Conservation (phyloP, 331 rosid species). For the Cydonia oblonga region DNA sequence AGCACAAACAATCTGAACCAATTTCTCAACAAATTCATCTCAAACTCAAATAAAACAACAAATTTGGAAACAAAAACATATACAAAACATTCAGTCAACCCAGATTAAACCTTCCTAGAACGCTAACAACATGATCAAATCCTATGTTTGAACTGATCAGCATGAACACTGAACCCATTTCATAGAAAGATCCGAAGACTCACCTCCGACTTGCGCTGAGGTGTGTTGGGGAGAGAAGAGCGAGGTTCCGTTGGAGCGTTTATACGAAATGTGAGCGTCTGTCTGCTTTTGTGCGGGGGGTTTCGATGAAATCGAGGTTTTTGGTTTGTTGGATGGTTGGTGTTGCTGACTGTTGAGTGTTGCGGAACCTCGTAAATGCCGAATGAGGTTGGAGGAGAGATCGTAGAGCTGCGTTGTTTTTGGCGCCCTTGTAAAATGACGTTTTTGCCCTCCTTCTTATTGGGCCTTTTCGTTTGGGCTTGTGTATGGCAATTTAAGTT, state of each 20-base stretch:
- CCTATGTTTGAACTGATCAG: not conserved
- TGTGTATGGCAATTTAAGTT: too few relatives aligned
- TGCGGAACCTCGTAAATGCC: slow-evolving; percentile 19
- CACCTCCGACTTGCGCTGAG: slow-evolving; percentile 9
- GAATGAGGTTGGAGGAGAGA: not conserved
- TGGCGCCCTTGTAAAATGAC: slow-evolving; percentile 12
- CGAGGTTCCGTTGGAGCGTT: not conserved
- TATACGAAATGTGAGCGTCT: not conserved
- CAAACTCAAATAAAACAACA: not conserved
- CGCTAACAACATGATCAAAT: not conserved
- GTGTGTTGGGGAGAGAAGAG: not conserved
- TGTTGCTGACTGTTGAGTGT: not conserved
- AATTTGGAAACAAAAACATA: not conserved
- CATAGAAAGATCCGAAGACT: slow-evolving; percentile 1
- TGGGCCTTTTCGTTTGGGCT: not conserved
- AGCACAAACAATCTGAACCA: not conserved
- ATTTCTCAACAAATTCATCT: not conserved
- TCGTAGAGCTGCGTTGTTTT: not conserved
- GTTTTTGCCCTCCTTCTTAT: not conserved
- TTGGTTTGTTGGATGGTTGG: slow-evolving; percentile 17
- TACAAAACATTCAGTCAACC: not conserved
- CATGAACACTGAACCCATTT: not conserved
- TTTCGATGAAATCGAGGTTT: slow-evolving; percentile 27
- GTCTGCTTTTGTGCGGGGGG: not conserved
- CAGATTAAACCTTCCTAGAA: not conserved